Base-by-base conservation (phyloP, 176 grass and related monocot genomes). In the Canna indica region DNA sequence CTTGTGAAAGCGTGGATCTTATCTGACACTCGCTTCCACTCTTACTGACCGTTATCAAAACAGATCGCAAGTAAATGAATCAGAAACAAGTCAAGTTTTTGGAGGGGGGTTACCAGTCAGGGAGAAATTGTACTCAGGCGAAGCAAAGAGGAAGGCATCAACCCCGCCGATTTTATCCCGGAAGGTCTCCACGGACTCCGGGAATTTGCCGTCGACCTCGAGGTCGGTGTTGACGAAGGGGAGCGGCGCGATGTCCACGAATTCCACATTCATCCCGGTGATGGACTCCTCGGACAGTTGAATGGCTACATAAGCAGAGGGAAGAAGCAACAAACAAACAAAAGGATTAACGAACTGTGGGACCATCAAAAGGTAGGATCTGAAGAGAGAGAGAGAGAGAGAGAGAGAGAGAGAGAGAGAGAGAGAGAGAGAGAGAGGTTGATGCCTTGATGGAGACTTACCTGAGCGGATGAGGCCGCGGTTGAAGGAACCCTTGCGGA, bases 121-220 rank as follows among this genome's bases (percentile, higher is more conserved):
- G 59, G 91, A 95, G 79, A 88, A 95, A 64, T 95, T 95, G 85
- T 91, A 79, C 79, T 95, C 91, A 0, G 87, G 85, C 7, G 91
- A 84, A 42, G 82, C 85, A 72, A 95, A 95, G 30, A 95, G 85
- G 77, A 91, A 74, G 80, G 81, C 75, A 76, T 95, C 87, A 14
- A 87, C 87, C 60, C 22, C 22, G 50, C 28, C 32, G 74, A 95
- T 77, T 27, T 78, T 87, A 18, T 73, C 68, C 47, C 91, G 82
- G 82, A 95, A 91, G 69, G 77, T 80, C 82, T 95, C 80, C 46
- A 91, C 87, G 50, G 81, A 67, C 64, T 85, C 77, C 17, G 91
- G 88, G 68, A 87, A 91, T 0, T 32, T 74, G 48, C 69, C 85
- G 14, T 85, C 75, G 27, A 81, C 56, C 80, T 91, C 87, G 74